These are phyloP conservation scores for Luffa aegyptiaca DNA, from an alignment of 306 rosid species.

Conservation along the genomic window DNA sequence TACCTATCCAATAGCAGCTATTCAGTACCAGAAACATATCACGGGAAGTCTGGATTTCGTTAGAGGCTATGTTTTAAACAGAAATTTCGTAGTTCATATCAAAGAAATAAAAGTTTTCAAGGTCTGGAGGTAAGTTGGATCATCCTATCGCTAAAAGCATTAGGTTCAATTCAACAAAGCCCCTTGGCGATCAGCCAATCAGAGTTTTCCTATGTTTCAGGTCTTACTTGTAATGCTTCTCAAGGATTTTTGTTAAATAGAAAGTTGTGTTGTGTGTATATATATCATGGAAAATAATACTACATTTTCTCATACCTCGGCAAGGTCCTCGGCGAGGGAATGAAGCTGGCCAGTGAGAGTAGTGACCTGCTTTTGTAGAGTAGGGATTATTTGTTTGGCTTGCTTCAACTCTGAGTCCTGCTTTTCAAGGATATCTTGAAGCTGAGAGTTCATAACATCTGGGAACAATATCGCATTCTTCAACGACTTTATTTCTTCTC, in stretches of 20 bases:
- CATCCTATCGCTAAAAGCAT: neutral
- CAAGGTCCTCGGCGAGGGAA: constrained; percentile 80
- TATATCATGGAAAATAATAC: neutral
- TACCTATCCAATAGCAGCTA: neutral
- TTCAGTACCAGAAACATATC: neutral
- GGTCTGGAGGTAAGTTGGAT: neutral
- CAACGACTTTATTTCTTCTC: constrained; percentile 84
- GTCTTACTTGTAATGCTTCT: neutral
- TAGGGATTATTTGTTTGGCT: constrained; percentile 82
- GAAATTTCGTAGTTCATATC: neutral
- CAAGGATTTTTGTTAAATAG: neutral
- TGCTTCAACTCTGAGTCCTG: constrained; percentile 83
- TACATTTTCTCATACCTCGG: constrained; percentile 45
- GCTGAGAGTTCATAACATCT: constrained; percentile 70
- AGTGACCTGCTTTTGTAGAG: constrained; percentile 81
- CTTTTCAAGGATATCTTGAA: constrained; percentile 62
- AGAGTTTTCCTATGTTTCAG: neutral
- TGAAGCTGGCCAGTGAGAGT: constrained; percentile 98
- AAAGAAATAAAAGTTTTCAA: neutral
- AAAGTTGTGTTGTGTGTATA: neutral
- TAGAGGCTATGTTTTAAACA: neutral
- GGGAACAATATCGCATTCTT: constrained; percentile 78
- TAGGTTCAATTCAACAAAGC: neutral
- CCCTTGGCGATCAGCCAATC: neutral
- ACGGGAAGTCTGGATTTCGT: neutral